Percentiles rank a stretch among this genome's conserved stretches.
phyloP scores from a whole-genome alignment of 257 asterid genomes.

The Solanum pimpinellifolium region DNA sequence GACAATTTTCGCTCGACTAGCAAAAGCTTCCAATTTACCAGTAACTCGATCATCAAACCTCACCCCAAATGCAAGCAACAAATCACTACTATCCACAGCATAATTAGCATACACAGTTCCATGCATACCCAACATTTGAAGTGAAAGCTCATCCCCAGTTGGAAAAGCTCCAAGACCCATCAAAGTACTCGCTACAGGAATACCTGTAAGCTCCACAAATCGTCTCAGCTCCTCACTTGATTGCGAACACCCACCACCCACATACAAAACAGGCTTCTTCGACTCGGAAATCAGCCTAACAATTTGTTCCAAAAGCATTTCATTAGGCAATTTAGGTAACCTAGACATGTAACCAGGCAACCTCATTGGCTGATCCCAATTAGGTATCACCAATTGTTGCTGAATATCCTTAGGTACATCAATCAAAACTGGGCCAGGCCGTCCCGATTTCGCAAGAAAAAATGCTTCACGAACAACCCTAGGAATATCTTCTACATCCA shows the following conservation, averaged over 20 bases:
- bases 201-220: background rate
- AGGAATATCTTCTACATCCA: constrained; percentile 3
- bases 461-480: background rate
- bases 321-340: background rate
- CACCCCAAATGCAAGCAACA: constrained; percentile 7
- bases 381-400: constrained; percentile 5
- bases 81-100: constrained; percentile 5
- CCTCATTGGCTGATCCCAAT: constrained; percentile 9
- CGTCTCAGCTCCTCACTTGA: constrained; percentile 1
- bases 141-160: background rate
- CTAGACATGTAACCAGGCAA: constrained; percentile 6
- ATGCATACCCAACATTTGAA: constrained; percentile 5
- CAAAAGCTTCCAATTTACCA: constrained; percentile 6
- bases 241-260: background rate
- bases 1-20: constrained; percentile 5
- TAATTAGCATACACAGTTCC: constrained; percentile 5
- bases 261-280: constrained; percentile 1
- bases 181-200: constrained; percentile 4
- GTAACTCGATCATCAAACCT: constrained; percentile 6
- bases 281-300: constrained; percentile 3
- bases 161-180: constrained; percentile 8
- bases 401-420: constrained; percentile 6
- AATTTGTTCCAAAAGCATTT: background rate
- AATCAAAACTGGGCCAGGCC: constrained; percentile 2
- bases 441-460: constrained; percentile 1